Evolutionary conservation across 2,329 filamentous ascomycete species (phyloP).

Genomic region (Zasmidium citrigriseum): DNA sequence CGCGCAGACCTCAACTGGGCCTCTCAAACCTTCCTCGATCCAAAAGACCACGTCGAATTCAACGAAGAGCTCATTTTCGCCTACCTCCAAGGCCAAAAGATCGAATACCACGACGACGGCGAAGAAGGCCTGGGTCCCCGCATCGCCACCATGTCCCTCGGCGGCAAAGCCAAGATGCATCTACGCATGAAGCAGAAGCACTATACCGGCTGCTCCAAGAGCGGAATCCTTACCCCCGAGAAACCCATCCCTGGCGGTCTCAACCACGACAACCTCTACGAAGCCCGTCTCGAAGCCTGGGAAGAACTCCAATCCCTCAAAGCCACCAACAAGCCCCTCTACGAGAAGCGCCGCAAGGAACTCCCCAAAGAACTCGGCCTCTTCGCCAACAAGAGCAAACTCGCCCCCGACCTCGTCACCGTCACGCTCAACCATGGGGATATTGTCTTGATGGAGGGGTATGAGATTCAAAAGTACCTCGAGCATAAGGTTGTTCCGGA

Average conservation of each 20-base stretch:
- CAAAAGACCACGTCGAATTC: conserved; percentile 45
- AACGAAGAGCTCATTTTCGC: conserved; percentile 66
- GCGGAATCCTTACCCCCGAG: conserved; percentile 36
- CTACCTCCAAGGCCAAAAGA: conserved; percentile 62
- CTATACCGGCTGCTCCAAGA: conserved; percentile 38
- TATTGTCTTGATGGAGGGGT: conserved; percentile 65
- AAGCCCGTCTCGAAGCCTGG: conserved; percentile 36
- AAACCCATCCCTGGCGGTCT: conserved; percentile 28
- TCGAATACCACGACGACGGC: conserved; percentile 69
- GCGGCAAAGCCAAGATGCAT: conserved; percentile 59
- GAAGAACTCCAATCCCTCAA: conserved; percentile 30
- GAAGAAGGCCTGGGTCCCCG: conserved; percentile 63
- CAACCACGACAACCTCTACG: conserved; percentile 30
- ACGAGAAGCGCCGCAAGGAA: conserved; percentile 31
- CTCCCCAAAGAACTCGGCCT: conserved; percentile 42
- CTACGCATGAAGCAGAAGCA: conserved; percentile 59
- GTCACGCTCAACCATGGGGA: conserved; percentile 63
- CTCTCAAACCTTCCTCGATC: conserved; percentile 43
- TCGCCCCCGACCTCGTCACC: conserved; percentile 40
- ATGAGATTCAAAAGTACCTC: conserved; percentile 59
- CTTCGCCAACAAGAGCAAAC: conserved; percentile 32
- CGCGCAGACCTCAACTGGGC: conserved; percentile 60
- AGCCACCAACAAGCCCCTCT: conserved; percentile 22
- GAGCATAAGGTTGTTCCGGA: conserved; percentile 59
- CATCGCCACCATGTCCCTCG: conserved; percentile 63